Evolutionary conservation across 306 rosid species (phyloP), one percentile per base, ranked within the genome.

Genomic region (Cotoneaster glaucophyllus): DNA sequence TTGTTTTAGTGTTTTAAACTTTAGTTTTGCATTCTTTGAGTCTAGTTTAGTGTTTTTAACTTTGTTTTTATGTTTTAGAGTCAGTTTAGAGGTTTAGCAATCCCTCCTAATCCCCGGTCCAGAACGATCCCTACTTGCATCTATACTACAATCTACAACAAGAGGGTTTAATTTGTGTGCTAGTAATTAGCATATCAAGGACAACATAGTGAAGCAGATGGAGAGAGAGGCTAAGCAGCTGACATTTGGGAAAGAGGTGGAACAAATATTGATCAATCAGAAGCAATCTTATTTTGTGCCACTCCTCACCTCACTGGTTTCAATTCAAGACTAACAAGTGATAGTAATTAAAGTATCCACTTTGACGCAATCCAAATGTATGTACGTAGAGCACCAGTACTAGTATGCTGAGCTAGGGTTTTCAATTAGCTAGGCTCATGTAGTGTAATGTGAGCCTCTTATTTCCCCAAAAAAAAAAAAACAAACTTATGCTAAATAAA

Each of bases 191-290:
- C n/a, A n/a, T n/a, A n/a, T n/a, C n/a, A n/a, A n/a, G n/a, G 67
- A 19, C 50, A 82, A 48, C 53, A 53, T 67, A 45, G 24, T 77
- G 22, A 82, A 54, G 63, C 56, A 48, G 76, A 7, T 82, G 45
- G 79, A 73, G 67, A 82, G 77, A 48, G 83, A 69, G 24, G 85
- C 73, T 4, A 74, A 64, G 75, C 80, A 74, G 64, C 61, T 82
- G 45, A 66, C 80, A 22, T 78, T 82, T 41, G 74, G 76, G 57
- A 32, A 70, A 39, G 85, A 82, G 15, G 63, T 78, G 21, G 85
- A 82, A 26, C 50, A 73, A 50, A 13, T 78, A 44, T 74, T 82
- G 64, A 43, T 14, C 66, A 76, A 19, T 26, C 80, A 64, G 48
- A 82, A 37, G 64, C 39, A 68, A 13, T 78, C 82, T 29, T 63